Base-by-base conservation (phyloP, 306 rosid species). In the Abrus pulchellus region DNA sequence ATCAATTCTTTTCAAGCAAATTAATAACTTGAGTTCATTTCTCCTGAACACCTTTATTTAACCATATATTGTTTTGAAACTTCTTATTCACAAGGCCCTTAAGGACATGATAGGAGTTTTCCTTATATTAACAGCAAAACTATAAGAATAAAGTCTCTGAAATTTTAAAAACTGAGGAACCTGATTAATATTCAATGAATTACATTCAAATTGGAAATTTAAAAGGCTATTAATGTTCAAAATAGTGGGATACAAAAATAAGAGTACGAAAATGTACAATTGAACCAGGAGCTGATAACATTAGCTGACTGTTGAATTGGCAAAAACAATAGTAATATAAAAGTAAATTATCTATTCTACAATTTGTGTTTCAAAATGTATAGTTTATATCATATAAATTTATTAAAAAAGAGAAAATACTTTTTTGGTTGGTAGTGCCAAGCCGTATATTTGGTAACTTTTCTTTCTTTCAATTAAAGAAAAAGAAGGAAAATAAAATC, bases 391-490 rank as follows among this genome's bases (percentile, higher is more conserved):
- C 1, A 12, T 29, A 5, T 12, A 5, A 1, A 5, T 61, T 33
- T 12, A 32, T 5, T 12, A 61, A 33, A 60, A 61, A 27, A 13
- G 12, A 12, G 9, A 60, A 61, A 2, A 32, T 3, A 61, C 27
- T 32, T 13, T 10, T 55, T 1, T 61, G 32, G 27, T 33, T 61
- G 44, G 67, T 5, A 11, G 9, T 61, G 7, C 5, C 9, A 33
- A 6, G 10, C 34, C 9, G 34, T 61, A 61, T 61, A 1, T 61
- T 61, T 2, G 2, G 27, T 33, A 1, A 56, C 10, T 27, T 55
- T 7, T 27, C 61, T 55, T 55, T 55, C 61, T 55, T 55, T 56
- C 62, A 27, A 34, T 27, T 56, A 57, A 57, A 57, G 38, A 57
- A 57, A 29, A 57, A 20, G n/a, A 57, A 9, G 13, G 38, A 57